A percentile compares a stretch with the other conserved stretches of the same genome.
Evolutionary conservation across 805 yeast genomes (phyloP).

Genomic region (Yueomyces sp.): DNA sequence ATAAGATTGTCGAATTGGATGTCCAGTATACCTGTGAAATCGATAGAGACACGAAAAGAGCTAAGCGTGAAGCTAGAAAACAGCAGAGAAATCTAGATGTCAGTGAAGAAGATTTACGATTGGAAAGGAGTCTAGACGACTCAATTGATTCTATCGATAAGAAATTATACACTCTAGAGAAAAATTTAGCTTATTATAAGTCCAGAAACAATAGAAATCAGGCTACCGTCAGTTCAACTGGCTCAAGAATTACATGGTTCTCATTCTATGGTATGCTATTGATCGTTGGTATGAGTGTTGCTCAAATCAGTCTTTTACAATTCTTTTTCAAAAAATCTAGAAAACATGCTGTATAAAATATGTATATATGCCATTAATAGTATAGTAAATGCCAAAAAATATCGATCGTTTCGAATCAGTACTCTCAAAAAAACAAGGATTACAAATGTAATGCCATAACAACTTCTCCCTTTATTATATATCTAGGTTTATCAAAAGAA

Average conservation of each 20-base stretch:
- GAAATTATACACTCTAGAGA: slow-evolving; percentile 43
- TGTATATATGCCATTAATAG: not conserved
- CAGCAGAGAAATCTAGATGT: slow-evolving; percentile 9
- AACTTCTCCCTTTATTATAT: too few species aligned
- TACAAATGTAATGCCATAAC: not conserved
- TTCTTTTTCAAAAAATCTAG: slow-evolving; percentile 60
- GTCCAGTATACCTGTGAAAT: slow-evolving; percentile 27
- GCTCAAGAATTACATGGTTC: slow-evolving; percentile 47
- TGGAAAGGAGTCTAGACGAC: slow-evolving; percentile 15
- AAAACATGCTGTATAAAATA: slow-evolving; percentile 12
- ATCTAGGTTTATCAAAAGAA: too few species aligned
- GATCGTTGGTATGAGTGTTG: slow-evolving; percentile 55
- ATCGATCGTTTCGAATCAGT: not conserved
- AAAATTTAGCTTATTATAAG: slow-evolving; percentile 66
- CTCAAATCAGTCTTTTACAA: slow-evolving; percentile 57
- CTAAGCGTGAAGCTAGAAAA: slow-evolving; percentile 34
- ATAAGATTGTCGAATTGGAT: slow-evolving; percentile 77
- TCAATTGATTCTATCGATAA: slow-evolving; percentile 46
- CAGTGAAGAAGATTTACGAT: slow-evolving; percentile 7
- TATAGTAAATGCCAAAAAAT: not conserved
- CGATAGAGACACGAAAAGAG: slow-evolving; percentile 41
- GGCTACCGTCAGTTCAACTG: slow-evolving; percentile 57
- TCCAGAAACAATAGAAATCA: slow-evolving; percentile 87
- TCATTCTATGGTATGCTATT: slow-evolving; percentile 52
- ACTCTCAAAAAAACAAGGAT: not conserved